These are phyloP conservation scores for Anastatica hierochuntica DNA, from an alignment of 345 rosid species.

Conservation along the genomic window DNA sequence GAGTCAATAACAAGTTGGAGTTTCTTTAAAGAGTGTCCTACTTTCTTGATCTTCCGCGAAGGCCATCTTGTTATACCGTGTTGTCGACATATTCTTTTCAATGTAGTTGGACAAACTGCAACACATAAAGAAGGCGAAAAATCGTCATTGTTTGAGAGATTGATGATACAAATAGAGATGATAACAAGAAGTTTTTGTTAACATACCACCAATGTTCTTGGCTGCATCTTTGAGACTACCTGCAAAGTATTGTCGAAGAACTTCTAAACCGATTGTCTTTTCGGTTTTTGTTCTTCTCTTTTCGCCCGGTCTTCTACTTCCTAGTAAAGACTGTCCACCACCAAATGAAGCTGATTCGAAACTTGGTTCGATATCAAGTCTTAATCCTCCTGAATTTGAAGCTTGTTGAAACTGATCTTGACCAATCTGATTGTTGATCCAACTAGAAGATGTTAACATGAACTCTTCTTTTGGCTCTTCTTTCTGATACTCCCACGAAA, in stretches of 20 bases:
- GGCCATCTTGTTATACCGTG: constrained; percentile 95
- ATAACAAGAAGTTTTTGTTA: constrained; percentile 1
- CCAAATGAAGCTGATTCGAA: constrained; percentile 31
- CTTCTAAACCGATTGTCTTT: constrained; percentile 78
- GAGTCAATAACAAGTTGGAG: constrained; percentile 89
- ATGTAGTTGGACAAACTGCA: constrained; percentile 95
- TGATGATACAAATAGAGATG: too few relatives aligned
- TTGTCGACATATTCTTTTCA: constrained; percentile 92
- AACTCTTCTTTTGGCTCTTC: constrained; percentile 61
- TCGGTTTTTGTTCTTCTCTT: constrained; percentile 71
- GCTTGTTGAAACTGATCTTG: too few relatives aligned
- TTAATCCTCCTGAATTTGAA: constrained; percentile 26
- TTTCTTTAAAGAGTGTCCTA: constrained; percentile 83
- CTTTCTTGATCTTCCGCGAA: constrained; percentile 93
- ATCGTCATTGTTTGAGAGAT: too few relatives aligned
- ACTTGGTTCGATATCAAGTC: constrained; percentile 23
- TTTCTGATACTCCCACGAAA: constrained; percentile 51
- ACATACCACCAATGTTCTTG: constrained; percentile 87
- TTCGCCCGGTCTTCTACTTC: constrained; percentile 46
- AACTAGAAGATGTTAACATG: constrained; percentile 39
- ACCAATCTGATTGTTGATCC: too few relatives aligned
- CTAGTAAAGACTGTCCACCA: too few relatives aligned
- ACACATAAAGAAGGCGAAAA: too few relatives aligned
- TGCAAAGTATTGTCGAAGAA: constrained; percentile 79
- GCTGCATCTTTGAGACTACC: constrained; percentile 99